phyloP scores from a whole-genome alignment of 2,329 filamentous ascomycete genomes.

The Immersiporthe knoxdaviesiana region DNA sequence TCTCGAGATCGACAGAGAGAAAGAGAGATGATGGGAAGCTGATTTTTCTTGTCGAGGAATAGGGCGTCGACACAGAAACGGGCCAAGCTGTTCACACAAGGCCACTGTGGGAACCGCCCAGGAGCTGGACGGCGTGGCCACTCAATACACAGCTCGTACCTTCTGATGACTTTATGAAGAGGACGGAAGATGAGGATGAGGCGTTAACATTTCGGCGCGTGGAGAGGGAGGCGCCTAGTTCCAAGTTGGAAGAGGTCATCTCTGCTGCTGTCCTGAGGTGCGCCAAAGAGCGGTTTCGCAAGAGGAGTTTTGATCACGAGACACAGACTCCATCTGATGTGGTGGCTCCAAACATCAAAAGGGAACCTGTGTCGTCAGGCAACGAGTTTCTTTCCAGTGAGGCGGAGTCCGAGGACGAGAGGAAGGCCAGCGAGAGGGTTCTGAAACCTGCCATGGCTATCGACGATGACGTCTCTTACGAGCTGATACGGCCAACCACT shows the following conservation, averaged over 20 bases:
- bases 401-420: constrained; percentile 7
- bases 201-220: constrained; percentile 53
- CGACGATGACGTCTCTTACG: constrained; percentile 70
- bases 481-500: constrained; percentile 68
- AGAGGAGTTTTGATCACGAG: constrained; percentile 36
- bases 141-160: constrained; percentile 66
- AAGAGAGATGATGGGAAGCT: neutral
- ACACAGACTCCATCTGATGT: neutral
- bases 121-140: constrained; percentile 86
- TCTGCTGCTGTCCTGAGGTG: constrained; percentile 66
- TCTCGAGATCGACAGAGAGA: neutral
- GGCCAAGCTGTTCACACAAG: constrained; percentile 36
- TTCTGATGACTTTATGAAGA: constrained; percentile 53
- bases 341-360: constrained; percentile 1
- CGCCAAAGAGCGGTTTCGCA: constrained; percentile 68
- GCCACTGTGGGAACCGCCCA: constrained; percentile 56
- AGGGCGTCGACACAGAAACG: constrained; percentile 38
- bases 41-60: neutral
- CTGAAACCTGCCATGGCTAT: constrained; percentile 61
- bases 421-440: constrained; percentile 24
- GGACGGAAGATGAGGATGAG: constrained; percentile 51
- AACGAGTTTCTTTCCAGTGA: constrained; percentile 24
- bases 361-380: constrained; percentile 26
- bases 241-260: constrained; percentile 70
- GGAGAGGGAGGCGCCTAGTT: constrained; percentile 54